phyloP scores from a whole-genome alignment of 352 stramenopile species.

The Lagenidium sp. region DNA sequence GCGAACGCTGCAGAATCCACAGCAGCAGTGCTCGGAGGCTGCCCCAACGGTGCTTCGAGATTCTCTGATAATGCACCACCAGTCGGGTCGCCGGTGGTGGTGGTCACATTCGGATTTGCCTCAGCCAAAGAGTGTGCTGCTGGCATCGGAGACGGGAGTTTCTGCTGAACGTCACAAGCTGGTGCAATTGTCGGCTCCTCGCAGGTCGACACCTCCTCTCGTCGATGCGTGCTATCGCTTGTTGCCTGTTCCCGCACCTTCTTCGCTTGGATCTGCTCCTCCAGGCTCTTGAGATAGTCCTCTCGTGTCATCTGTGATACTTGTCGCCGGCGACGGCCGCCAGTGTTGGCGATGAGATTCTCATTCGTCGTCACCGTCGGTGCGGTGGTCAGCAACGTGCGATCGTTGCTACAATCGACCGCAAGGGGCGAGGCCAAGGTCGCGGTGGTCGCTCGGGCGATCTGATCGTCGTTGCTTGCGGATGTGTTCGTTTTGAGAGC shows the following conservation, averaged over 20 bases:
- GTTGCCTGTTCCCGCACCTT: no score
- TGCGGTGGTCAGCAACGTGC: no score
- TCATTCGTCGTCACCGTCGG: background rate
- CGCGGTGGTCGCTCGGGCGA: background rate
- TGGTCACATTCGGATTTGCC: background rate
- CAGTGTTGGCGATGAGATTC: background rate
- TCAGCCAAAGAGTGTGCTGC: background rate
- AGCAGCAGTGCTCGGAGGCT: background rate
- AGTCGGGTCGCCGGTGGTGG: background rate
- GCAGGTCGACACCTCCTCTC: no score
- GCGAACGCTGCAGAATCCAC: conserved; percentile 20
- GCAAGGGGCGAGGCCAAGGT: no score
- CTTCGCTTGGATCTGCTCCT: conserved; percentile 44
- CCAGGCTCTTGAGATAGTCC: conserved; percentile 23
- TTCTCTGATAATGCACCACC: no score
- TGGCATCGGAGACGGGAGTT: background rate
- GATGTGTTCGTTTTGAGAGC: background rate
- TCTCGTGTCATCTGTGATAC: conserved; percentile 17
- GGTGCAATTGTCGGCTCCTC: no score
- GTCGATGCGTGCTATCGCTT: no score
- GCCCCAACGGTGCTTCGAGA: no score
- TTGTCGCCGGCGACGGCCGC: conserved; percentile 1
- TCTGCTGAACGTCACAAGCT: no score
- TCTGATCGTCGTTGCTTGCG: conserved; percentile 15
- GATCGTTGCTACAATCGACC: no score